Evolutionary conservation across 2,329 filamentous ascomycete species (phyloP).

Genomic region (Fusarium paranaense): DNA sequence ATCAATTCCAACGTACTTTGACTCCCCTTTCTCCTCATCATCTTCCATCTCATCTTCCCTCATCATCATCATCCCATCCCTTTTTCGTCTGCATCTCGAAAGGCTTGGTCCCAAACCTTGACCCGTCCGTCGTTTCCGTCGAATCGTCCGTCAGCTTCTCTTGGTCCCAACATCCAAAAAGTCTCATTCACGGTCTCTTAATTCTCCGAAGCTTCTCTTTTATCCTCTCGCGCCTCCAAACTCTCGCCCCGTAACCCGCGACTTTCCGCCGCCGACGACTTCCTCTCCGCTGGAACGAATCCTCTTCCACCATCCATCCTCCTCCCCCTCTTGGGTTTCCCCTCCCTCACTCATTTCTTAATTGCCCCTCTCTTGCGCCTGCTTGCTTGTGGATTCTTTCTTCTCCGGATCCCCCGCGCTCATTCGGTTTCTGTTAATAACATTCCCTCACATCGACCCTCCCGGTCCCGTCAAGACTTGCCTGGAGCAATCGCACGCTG

Average conservation of each 20-base stretch:
- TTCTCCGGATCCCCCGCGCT: slow-evolving; percentile 12
- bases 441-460: slow-evolving; percentile 3
- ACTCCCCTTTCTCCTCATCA: background rate
- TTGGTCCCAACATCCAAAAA: background rate
- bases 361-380: slow-evolving; percentile 29
- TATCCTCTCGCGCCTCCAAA: slow-evolving; percentile 4
- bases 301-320: background rate
- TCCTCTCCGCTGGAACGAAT: slow-evolving; percentile 1
- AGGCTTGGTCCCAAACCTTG: slow-evolving; percentile 40
- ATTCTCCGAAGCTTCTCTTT: slow-evolving; percentile 29
- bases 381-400: background rate
- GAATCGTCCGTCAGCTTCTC: slow-evolving; percentile 11
- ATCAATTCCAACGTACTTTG: background rate
- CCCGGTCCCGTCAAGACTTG: slow-evolving; percentile 17
- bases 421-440: slow-evolving; percentile 17
- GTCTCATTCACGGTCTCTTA: slow-evolving; percentile 7
- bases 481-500: slow-evolving; percentile 31
- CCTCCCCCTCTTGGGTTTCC: background rate
- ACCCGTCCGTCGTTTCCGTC: slow-evolving; percentile 45
- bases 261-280: slow-evolving; percentile 21
- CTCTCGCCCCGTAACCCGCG: slow-evolving; percentile 15
- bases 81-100: slow-evolving; percentile 6
- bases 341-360: slow-evolving; percentile 12
- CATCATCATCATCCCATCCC: background rate
- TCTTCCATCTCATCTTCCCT: background rate